Evolutionary conservation across 2,329 filamentous ascomycete species (phyloP), one percentile per base, ranked within the genome.

Genomic region (Paracoccidioides lutzii): DNA sequence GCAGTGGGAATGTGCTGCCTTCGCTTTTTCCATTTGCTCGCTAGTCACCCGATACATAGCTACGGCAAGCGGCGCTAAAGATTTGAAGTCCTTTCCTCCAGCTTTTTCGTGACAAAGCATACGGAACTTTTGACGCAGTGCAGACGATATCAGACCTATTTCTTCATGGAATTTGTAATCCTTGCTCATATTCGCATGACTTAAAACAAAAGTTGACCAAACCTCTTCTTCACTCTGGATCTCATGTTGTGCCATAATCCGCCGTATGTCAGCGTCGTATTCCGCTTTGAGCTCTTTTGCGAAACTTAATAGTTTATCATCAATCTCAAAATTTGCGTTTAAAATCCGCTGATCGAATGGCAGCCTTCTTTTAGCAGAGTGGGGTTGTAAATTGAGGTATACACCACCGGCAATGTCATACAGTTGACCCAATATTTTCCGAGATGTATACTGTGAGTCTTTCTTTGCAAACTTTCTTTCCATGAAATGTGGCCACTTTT

Each of bases 111-210:
- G 79, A 64, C 88, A 90, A 5, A 81, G 69, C 0, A 80, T 76
- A 8, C 81, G 81, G 69, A 88, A 93, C 6, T 82, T 77, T 6
- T 85, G 76, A 63, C 84, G 88, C 33, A 97, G 73, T 0, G 76
- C 75, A 1, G 74, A 74, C 1, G 85, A 80, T 22, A 91, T 81
- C 4, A 77, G 76, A 0, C 86, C 87, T 37, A 97, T 81, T 14
- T 87, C 85, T 68, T 98, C 91, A 51, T 90, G 84, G 50, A 90
- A 81, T 64, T 93, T 95, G 74, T 94, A 97, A 60, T 93, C 88
- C 7, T 78, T 81, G 38, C 81, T 82, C 32, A 88, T 78, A 0
- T 81, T 78, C 7, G 87, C 86, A 65, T 86, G 88, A 0, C 80
- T 79, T 57, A 97, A 76, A 2, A 90, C 81, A 68, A 96, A 97